A percentile compares a stretch with the other conserved stretches of the same genome.
These are phyloP conservation scores for Cyclaneusma minus DNA, from an alignment of 2,329 filamentous ascomycete genomes.

Conservation along the genomic window DNA sequence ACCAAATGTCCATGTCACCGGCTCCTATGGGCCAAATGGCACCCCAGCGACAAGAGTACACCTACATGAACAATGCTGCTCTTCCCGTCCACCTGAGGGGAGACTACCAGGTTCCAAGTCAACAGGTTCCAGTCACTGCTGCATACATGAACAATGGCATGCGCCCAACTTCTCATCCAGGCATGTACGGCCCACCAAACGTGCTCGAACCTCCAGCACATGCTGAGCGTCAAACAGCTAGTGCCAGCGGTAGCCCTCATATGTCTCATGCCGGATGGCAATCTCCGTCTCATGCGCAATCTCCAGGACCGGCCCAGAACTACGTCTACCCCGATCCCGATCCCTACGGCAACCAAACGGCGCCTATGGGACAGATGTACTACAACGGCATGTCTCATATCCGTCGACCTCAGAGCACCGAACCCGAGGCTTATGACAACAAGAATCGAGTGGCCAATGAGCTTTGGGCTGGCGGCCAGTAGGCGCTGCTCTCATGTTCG, in stretches of 20 bases:
- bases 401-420: conserved; percentile 59
- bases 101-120: conserved; percentile 36
- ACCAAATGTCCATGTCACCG: conserved; percentile 66
- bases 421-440: conserved; percentile 50
- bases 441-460: conserved; percentile 40
- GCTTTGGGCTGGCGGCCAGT: conserved; percentile 35
- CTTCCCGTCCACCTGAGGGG: conserved; percentile 70
- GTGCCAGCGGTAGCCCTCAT: conserved; percentile 73
- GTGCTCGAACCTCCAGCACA: conserved; percentile 62
- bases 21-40: conserved; percentile 53
- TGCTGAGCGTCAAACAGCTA: conserved; percentile 56
- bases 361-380: conserved; percentile 45
- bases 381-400: conserved; percentile 59
- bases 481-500: conserved; percentile 11
- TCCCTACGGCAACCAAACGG: conserved; percentile 43
- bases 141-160: conserved; percentile 38
- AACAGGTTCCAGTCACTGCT: conserved; percentile 45
- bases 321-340: conserved; percentile 80
- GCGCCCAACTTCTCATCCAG: conserved; percentile 75
- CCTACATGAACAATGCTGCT: conserved; percentile 64
- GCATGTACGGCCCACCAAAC: conserved; percentile 66
- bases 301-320: conserved; percentile 22
- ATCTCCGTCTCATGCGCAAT: conserved; percentile 60
- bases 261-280: conserved; percentile 65
- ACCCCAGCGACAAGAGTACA: conserved; percentile 47